Evolutionary conservation across 345 rosid genomes (phyloP).

Genomic region (Arabis hirsuta): DNA sequence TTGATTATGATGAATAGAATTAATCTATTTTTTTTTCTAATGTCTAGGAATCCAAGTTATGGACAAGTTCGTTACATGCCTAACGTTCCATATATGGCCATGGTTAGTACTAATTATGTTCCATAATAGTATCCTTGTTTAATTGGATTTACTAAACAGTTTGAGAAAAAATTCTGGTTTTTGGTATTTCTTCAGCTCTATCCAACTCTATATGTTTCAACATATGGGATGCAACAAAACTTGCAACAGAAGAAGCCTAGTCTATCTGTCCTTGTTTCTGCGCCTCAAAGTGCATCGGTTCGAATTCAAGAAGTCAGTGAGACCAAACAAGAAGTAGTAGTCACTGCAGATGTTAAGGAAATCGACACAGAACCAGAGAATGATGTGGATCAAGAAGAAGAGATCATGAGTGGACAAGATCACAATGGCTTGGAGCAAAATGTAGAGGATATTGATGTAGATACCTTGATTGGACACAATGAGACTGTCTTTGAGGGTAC

Average conservation of each 20-base stretch:
- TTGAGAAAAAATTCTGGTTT: not conserved
- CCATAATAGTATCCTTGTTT: not conserved
- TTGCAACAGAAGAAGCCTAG: not conserved
- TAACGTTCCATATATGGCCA: not conserved
- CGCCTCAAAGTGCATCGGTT: not conserved
- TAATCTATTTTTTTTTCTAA: not conserved
- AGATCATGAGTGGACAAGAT: not conserved
- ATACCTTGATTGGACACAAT: too few relatives aligned
- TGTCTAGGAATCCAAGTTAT: not conserved
- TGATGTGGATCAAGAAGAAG: not conserved
- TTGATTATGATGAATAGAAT: not conserved
- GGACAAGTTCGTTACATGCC: not conserved
- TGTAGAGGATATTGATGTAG: too few relatives aligned
- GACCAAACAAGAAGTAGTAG: not conserved
- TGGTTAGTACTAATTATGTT: conserved; percentile 22
- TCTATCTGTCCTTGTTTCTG: not conserved
- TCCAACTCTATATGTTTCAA: too few relatives aligned
- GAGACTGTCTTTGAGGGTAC: too few relatives aligned
- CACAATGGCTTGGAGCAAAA: too few relatives aligned
- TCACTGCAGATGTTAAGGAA: not conserved
- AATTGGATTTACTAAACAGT: not conserved
- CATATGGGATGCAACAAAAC: not conserved
- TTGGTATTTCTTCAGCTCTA: not conserved
- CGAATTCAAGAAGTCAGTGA: not conserved
- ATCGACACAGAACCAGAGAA: too few relatives aligned